Evolutionary conservation across 2,329 filamentous ascomycete species (phyloP).

Genomic region (Fusarium sp.): DNA sequence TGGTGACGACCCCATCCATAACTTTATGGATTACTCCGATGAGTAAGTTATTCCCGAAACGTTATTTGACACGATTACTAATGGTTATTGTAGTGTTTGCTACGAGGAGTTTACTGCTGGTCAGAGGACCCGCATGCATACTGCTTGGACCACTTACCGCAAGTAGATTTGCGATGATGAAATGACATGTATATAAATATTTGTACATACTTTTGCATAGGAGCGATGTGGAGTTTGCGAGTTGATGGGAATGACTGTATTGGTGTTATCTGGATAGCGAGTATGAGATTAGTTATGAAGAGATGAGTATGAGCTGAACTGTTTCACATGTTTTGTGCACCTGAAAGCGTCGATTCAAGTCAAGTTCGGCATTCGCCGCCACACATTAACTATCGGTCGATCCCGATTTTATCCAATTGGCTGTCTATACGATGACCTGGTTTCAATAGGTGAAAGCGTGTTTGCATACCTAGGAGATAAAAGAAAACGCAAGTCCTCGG

Average conservation of each 20-base stretch:
- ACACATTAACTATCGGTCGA: background rate
- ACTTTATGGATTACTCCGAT: constrained; percentile 56
- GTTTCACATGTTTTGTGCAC: background rate
- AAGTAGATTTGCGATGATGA: constrained; percentile 1
- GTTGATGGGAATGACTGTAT: background rate
- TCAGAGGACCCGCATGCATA: constrained; percentile 37
- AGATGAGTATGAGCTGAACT: background rate
- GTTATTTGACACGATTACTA: accelerated
- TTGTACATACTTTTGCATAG: background rate
- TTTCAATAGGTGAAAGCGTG: background rate
- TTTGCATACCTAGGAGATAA: accelerated
- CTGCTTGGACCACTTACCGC: constrained; percentile 37
- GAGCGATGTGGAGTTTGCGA: background rate
- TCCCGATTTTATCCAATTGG: background rate
- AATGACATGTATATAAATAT: background rate
- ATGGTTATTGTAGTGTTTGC: constrained; percentile 18
- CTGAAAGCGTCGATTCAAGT: too few species aligned
- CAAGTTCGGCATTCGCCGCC: background rate
- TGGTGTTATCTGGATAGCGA: background rate
- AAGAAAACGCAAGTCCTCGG: too few species aligned
- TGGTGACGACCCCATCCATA: constrained; percentile 52
- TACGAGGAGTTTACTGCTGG: constrained; percentile 43
- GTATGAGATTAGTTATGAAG: background rate
- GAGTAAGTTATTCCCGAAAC: constrained; percentile 48
- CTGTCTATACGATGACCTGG: background rate